Conservation (phyloP, 2,329 filamentous ascomycete genomes). For the Scleromitrula shiraiana region DNA sequence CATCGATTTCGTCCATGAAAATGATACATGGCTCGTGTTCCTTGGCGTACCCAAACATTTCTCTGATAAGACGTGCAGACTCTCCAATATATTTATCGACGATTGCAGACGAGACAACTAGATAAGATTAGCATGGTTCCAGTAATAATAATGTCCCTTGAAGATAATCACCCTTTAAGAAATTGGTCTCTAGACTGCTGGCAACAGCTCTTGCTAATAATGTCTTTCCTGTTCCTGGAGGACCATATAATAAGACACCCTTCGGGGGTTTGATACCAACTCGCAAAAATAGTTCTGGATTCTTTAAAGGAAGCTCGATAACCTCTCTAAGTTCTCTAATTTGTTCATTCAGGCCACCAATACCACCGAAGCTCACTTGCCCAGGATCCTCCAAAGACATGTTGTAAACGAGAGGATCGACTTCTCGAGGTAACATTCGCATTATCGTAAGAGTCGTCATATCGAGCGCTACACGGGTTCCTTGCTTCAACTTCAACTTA, state of each 20-base stretch:
- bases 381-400: constrained; percentile 98
- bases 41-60: constrained; percentile 99
- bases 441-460: constrained; percentile 99
- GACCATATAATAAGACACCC: constrained; percentile 91
- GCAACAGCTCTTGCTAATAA: constrained; percentile 89
- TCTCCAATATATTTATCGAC: constrained; percentile 99
- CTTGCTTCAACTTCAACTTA: constrained; percentile 94
- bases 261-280: constrained; percentile 99
- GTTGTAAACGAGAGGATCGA: constrained; percentile 98
- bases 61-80: constrained; percentile 90
- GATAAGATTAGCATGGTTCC: constrained; percentile 13
- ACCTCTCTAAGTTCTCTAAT: constrained; percentile 96
- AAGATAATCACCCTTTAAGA: constrained; percentile 69
- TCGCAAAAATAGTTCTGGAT: constrained; percentile 91
- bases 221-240: constrained; percentile 95
- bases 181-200: constrained; percentile 95
- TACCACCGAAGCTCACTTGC: constrained; percentile 95
- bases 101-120: constrained; percentile 96
- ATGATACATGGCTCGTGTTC: constrained; percentile 99
- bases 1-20: constrained; percentile 99
- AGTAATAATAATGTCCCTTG: background rate
- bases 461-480: constrained; percentile 91
- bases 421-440: constrained; percentile 98
- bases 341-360: constrained; percentile 96
- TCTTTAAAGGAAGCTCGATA: constrained; percentile 96